Conservation (phyloP, 495 filamentous ascomycete species). For the Chaetomidium leptoderma region DNA sequence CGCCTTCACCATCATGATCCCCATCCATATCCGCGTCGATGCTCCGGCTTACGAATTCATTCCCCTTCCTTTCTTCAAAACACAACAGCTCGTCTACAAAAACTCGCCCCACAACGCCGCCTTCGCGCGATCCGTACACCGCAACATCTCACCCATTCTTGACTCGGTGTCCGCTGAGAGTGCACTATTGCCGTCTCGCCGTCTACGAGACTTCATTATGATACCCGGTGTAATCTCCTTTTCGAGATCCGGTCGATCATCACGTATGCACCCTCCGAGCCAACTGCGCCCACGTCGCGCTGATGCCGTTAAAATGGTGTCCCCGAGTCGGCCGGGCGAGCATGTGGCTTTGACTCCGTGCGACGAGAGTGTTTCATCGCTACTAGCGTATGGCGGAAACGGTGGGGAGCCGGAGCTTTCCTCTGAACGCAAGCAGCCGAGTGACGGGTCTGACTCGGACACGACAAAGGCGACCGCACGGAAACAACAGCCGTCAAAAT, state of each 20-base stretch:
- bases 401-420: background rate
- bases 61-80: constrained; percentile 49
- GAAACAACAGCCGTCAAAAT: constrained; percentile 3
- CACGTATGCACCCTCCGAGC: background rate
- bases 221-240: background rate
- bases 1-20: constrained; percentile 42
- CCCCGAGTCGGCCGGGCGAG: constrained; percentile 20
- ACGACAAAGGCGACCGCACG: background rate
- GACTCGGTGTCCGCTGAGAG: constrained; percentile 31
- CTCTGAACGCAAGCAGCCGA: background rate
- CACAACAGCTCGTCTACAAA: constrained; percentile 43
- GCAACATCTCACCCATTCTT: constrained; percentile 41
- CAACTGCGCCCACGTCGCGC: constrained; percentile 4
- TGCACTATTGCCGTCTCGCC: constrained; percentile 3
- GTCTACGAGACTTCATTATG: background rate
- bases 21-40: constrained; percentile 36
- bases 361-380: constrained; percentile 16
- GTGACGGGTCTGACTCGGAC: background rate
- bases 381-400: constrained; percentile 10
- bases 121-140: constrained; percentile 44
- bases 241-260: background rate
- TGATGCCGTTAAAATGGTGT: constrained; percentile 2
- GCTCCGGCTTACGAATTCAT: constrained; percentile 40
- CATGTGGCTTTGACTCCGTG: constrained; percentile 16
- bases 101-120: constrained; percentile 41